Evolutionary conservation across 1,284 basidiomycete genomes (phyloP).

Genomic region (Inonotus hispidus): DNA sequence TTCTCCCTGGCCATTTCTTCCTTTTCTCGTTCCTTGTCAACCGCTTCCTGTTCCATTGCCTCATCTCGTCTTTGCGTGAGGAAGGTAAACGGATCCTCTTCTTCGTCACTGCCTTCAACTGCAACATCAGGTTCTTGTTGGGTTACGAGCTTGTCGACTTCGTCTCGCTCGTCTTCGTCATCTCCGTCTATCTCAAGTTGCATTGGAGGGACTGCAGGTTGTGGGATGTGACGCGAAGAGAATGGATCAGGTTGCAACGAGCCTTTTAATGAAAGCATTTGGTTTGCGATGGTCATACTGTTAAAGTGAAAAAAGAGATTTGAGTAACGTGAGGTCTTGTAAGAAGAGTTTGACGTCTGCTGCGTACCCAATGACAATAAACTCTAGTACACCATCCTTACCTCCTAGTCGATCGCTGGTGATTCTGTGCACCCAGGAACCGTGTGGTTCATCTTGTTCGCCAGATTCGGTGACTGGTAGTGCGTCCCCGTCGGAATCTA

Average conservation of each 20-base stretch:
- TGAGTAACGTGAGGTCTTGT: conserved; percentile 25
- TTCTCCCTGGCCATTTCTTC: conserved; percentile 27
- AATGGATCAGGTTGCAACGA: conserved; percentile 87
- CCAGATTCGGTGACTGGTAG: conserved; percentile 26
- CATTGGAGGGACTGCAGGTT: conserved; percentile 22
- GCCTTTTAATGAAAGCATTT: conserved; percentile 91
- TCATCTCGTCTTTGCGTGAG: conserved; percentile 23
- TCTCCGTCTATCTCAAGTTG: not conserved
- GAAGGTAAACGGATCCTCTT: conserved; percentile 9
- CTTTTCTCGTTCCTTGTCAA: conserved; percentile 24
- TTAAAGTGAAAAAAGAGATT: not conserved
- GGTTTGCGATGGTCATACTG: conserved; percentile 89
- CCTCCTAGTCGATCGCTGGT: conserved; percentile 75
- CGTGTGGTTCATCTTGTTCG: conserved; percentile 41
- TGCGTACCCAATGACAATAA: conserved; percentile 84
- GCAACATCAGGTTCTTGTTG: not conserved
- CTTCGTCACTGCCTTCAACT: conserved; percentile 11
- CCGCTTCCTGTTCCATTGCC: conserved; percentile 25
- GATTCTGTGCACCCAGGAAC: conserved; percentile 77
- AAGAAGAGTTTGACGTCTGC: not conserved
- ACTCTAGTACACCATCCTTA: conserved; percentile 63
- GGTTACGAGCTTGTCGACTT: not conserved
- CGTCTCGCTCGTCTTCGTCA: conserved; percentile 5
- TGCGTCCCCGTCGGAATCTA: conserved; percentile 22
- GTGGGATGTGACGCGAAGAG: conserved; percentile 53